Base-by-base conservation (phyloP, 345 rosid genomes). In the Clarkia xantiana region DNA sequence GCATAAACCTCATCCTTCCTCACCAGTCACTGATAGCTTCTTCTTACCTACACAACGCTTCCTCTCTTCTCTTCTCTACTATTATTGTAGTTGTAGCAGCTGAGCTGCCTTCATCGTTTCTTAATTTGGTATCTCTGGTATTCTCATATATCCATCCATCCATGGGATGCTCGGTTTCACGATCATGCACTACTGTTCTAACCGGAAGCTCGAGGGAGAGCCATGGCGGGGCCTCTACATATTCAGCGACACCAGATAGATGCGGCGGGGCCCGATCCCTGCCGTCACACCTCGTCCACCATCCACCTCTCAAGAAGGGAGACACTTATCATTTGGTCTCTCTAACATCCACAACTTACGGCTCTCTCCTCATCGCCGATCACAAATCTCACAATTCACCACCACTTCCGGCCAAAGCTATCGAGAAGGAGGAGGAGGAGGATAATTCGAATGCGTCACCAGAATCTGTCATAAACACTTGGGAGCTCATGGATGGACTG, bases 401-500 rank as follows among this genome's bases (percentile, higher is more conserved):
- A 59, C 25, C 1, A 36, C 58, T 9, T 25, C 56, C 54, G 0
- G 39, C 67, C 63, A 50, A 46, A 64, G 2, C 72, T 65, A 29
- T 58, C 42, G 49, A 50, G 22, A 14, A 19, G 18, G 14, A 25
- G 46, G 49, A 54, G 18, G 45, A 62, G 49, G 6, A 51, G 9
- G 50, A 54, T 19, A 73, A 62, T 14, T 57, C 70, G 13, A 29
- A 2, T 29, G 39, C 47, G 19, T 82, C 87, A 40, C 90, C 90
- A 14, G 97, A 85, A 52, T 78, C 90, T 1, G 90, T 89, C 39
- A 85, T 89, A 47, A 89, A 89, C 73, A 77, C 95, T 10, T 89
- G 95, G 95, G 97, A 89, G 54, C 87, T 89, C 56, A 85, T 89
- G 97, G 90, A 89, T 57, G 97, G 97, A 17, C 79, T 85, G 8